These are phyloP conservation scores for Aspergillus fumigatus DNA, from an alignment of 2,329 filamentous ascomycete genomes.

Conservation along the genomic window DNA sequence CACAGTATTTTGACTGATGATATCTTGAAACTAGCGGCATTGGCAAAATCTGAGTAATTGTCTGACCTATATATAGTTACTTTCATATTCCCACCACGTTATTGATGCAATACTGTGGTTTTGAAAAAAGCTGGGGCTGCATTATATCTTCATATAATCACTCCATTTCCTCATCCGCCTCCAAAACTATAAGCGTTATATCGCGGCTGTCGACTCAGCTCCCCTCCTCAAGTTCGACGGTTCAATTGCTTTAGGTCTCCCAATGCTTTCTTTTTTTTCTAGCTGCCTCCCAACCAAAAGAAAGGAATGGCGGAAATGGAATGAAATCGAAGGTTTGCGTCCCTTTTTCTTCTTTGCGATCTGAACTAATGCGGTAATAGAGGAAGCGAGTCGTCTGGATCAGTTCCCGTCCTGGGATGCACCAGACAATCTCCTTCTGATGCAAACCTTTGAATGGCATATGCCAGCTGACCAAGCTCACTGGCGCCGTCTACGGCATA, in stretches of 20 bases:
- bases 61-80: background rate
- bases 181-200: background rate
- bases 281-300: slow-evolving; percentile 8
- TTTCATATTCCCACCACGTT: background rate
- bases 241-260: background rate
- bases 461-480: slow-evolving; percentile 57
- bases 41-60: background rate
- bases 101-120: background rate
- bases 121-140: background rate
- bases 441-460: slow-evolving; percentile 73
- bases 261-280: slow-evolving; percentile 9
- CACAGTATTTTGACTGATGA: background rate
- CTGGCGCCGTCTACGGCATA: slow-evolving; percentile 54
- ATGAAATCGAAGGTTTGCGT: slow-evolving; percentile 21
- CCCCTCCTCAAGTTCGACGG: background rate
- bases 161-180: background rate
- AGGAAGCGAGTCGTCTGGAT: slow-evolving; percentile 20
- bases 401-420: slow-evolving; percentile 28
- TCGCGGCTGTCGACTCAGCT: background rate
- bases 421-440: slow-evolving; percentile 47
- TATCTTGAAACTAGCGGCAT: background rate
- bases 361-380: slow-evolving; percentile 9
- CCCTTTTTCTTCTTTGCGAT: background rate
- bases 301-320: slow-evolving; percentile 14
- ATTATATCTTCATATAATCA: background rate